phyloP scores from a whole-genome alignment of 2,329 filamentous ascomycete species.

The Hymenoscyphus albidus region DNA sequence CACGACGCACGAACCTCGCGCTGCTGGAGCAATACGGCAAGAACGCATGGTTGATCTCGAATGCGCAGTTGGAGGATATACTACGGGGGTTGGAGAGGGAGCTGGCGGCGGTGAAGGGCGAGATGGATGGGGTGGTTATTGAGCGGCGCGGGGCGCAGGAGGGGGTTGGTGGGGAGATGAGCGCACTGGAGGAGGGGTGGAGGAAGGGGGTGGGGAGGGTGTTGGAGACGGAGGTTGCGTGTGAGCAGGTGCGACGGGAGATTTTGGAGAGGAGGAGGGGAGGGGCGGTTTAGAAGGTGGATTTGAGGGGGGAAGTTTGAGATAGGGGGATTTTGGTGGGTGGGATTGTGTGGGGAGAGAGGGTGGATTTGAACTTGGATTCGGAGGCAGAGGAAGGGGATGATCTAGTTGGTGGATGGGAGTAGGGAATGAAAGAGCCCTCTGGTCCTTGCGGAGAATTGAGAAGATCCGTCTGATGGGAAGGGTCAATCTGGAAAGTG shows the following conservation, averaged over 20 bases:
- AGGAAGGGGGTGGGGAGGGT: conserved; percentile 71
- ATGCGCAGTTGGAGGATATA: conserved; percentile 73
- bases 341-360: neutral
- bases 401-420: no score
- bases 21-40: conserved; percentile 52
- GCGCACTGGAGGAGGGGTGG: conserved; percentile 73
- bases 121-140: conserved; percentile 70
- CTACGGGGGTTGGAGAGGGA: conserved; percentile 69
- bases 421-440: no score
- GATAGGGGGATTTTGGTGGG: no score
- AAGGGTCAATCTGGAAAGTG: no score
- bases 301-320: neutral
- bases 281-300: conserved; percentile 19
- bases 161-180: conserved; percentile 67
- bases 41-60: conserved; percentile 87
- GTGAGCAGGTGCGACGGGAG: conserved; percentile 65
- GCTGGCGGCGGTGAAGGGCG: conserved; percentile 61
- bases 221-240: conserved; percentile 82
- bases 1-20: conserved; percentile 25
- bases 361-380: no score
- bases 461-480: no score
- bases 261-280: conserved; percentile 60
- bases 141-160: conserved; percentile 68
- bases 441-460: no score
- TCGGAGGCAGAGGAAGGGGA: no score